These are phyloP conservation scores for Ceratocystis colombiana DNA, from an alignment of 2,329 filamentous ascomycete species.

Conservation along the genomic window DNA sequence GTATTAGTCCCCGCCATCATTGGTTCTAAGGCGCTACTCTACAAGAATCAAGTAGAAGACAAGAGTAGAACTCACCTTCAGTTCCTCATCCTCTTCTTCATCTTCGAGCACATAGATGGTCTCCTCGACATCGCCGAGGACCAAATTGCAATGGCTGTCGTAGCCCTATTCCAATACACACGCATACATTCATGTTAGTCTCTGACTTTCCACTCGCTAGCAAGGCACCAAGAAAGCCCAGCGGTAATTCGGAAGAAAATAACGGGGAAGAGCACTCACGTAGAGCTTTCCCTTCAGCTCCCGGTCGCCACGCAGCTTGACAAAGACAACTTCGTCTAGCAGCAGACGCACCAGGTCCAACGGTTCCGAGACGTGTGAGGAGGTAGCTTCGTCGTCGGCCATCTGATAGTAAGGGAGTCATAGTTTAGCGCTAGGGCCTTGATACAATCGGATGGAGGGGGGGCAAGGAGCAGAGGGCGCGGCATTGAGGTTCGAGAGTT, in stretches of 20 bases:
- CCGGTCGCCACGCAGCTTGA: conserved; percentile 90
- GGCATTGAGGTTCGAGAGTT: background rate
- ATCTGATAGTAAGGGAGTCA: conserved; percentile 39
- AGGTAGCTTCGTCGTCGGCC: conserved; percentile 65
- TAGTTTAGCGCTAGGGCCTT: background rate
- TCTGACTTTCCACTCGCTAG: background rate
- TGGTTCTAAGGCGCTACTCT: too few relatives aligned
- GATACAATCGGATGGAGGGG: background rate
- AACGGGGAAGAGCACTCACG: conserved; percentile 44
- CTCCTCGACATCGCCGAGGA: conserved; percentile 92
- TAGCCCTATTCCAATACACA: conserved; percentile 60
- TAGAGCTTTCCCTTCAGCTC: conserved; percentile 93
- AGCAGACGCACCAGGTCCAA: conserved; percentile 91
- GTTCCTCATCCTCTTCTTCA: conserved; percentile 41
- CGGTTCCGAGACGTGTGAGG: conserved; percentile 65
- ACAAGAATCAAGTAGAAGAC: too few relatives aligned
- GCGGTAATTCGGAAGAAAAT: background rate
- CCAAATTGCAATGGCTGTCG: conserved; percentile 95
- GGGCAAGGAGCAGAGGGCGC: background rate
- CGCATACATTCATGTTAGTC: background rate
- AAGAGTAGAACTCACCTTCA: conserved; percentile 48
- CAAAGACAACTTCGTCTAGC: conserved; percentile 91
- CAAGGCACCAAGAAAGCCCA: background rate
- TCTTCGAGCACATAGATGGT: conserved; percentile 71
- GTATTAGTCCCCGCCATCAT: background rate